phyloP scores from a whole-genome alignment of 2,329 filamentous ascomycete species.

The Diatrype stigma region DNA sequence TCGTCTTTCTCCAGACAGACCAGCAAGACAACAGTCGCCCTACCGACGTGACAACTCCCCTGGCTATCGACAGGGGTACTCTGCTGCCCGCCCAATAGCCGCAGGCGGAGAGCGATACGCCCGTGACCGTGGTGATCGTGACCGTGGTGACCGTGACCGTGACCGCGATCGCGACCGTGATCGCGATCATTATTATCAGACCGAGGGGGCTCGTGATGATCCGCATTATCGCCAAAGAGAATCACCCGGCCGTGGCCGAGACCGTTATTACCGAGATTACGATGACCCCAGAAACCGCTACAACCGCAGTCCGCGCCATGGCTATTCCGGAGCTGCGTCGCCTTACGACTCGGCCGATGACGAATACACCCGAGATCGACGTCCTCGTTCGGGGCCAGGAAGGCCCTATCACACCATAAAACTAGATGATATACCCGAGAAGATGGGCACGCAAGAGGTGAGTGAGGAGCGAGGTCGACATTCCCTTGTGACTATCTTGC shows the following conservation, averaged over 20 bases:
- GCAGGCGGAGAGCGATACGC: slow-evolving; percentile 8
- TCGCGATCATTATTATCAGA: slow-evolving; percentile 1
- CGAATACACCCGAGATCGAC: slow-evolving; percentile 19
- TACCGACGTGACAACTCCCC: slow-evolving; percentile 15
- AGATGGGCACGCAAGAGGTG: slow-evolving; percentile 25
- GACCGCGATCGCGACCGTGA: too few species aligned
- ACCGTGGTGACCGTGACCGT: not conserved
- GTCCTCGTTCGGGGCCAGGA: slow-evolving; percentile 22
- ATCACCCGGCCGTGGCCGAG: slow-evolving; percentile 14
- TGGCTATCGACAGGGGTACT: slow-evolving; percentile 9
- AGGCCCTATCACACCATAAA: slow-evolving; percentile 30
- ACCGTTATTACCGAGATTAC: slow-evolving; percentile 18
- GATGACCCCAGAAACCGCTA: slow-evolving; percentile 16
- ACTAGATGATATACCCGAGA: slow-evolving; percentile 28
- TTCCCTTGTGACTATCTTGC: not conserved
- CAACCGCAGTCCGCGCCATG: slow-evolving; percentile 19
- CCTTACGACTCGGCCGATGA: slow-evolving; percentile 23
- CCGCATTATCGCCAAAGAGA: slow-evolving; percentile 14
- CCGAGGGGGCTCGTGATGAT: slow-evolving; percentile 7
- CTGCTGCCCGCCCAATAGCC: slow-evolving; percentile 6
- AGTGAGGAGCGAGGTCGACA: slow-evolving; percentile 1
- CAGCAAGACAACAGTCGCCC: slow-evolving; percentile 16
- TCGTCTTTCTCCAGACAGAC: slow-evolving; percentile 11
- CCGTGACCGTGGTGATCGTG: slow-evolving; percentile 9
- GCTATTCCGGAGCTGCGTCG: slow-evolving; percentile 20